Conservation (phyloP, 1,139 yeast genomes). For the Saccharomyces hybrid region DNA sequence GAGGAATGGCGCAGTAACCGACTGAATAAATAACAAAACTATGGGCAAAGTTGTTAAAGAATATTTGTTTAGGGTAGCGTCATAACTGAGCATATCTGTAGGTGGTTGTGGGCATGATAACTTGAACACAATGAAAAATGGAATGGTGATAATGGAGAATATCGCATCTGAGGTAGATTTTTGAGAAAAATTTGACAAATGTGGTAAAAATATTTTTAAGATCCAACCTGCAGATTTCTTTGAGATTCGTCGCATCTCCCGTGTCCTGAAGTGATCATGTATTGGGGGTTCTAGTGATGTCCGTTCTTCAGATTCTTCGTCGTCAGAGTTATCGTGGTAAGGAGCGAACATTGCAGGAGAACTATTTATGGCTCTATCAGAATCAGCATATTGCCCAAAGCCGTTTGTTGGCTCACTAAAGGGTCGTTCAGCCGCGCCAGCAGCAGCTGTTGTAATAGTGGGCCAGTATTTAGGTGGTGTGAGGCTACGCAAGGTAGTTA, state of each 20-base stretch:
- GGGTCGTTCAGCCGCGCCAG: slow-evolving; percentile 12
- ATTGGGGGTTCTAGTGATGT: neutral
- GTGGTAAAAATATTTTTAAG: slow-evolving; percentile 23
- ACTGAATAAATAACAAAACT: slow-evolving; percentile 17
- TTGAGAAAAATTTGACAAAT: slow-evolving; percentile 19
- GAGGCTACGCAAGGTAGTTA: slow-evolving; percentile 1
- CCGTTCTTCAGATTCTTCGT: neutral
- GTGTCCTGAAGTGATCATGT: neutral
- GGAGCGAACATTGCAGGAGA: slow-evolving; percentile 23
- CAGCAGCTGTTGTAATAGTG: neutral
- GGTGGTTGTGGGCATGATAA: slow-evolving; percentile 26
- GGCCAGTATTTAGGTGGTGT: neutral
- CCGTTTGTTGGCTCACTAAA: slow-evolving; percentile 15
- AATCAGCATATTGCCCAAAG: neutral
- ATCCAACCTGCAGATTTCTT: slow-evolving; percentile 9
- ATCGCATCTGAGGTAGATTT: slow-evolving; percentile 19
- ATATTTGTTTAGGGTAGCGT: slow-evolving; percentile 12
- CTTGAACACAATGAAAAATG: slow-evolving; percentile 24
- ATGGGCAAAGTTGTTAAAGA: slow-evolving; percentile 12
- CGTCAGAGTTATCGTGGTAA: slow-evolving; percentile 21
- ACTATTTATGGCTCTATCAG: slow-evolving; percentile 8
- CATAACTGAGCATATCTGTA: slow-evolving; percentile 15
- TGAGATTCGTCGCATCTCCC: slow-evolving; percentile 4
- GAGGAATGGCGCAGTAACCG: slow-evolving; percentile 20
- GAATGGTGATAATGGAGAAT: slow-evolving; percentile 23